Percentiles rank a stretch among this genome's conserved stretches.
Evolutionary conservation across 345 rosid species (phyloP).

Genomic region (Eucalyptus melliodora): DNA sequence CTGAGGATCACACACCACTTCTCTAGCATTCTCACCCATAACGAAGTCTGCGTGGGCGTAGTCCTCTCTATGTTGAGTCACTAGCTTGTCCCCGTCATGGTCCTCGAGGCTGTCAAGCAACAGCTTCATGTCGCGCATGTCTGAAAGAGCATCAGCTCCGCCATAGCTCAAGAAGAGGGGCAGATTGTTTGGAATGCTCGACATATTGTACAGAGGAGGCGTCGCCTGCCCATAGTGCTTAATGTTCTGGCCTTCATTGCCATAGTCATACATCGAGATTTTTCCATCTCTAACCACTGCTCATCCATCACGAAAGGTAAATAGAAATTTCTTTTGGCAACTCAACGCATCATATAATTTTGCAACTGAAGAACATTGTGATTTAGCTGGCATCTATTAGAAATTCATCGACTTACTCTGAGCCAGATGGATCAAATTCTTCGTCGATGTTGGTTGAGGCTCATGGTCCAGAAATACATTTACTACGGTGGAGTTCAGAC

Average conservation of each 20-base stretch:
- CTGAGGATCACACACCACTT: slow-evolving; percentile 33
- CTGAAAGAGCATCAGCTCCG: slow-evolving; percentile 34
- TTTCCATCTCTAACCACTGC: slow-evolving; percentile 36
- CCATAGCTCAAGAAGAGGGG: slow-evolving; percentile 35
- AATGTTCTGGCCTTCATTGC: slow-evolving; percentile 13
- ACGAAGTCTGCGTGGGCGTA: slow-evolving; percentile 42
- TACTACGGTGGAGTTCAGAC: slow-evolving; percentile 28
- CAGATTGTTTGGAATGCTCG: slow-evolving; percentile 27
- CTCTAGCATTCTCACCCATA: slow-evolving; percentile 26
- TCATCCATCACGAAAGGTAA: not conserved
- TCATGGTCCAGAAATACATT: slow-evolving; percentile 27
- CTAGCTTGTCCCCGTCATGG: slow-evolving; percentile 25
- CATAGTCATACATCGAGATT: slow-evolving; percentile 24
- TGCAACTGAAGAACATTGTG: not conserved
- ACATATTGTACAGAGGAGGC: slow-evolving; percentile 32
- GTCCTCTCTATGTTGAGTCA: slow-evolving; percentile 1
- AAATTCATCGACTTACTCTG: slow-evolving; percentile 23
- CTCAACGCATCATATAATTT: not conserved
- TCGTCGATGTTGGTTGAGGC: slow-evolving; percentile 38
- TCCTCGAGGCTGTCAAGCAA: slow-evolving; percentile 20
- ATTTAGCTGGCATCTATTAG: not conserved
- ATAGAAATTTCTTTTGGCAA: not conserved
- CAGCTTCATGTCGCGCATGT: slow-evolving; percentile 15
- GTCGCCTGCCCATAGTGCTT: slow-evolving; percentile 23
- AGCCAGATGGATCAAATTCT: slow-evolving; percentile 50